Evolutionary conservation across 2,329 filamentous ascomycete genomes (phyloP).

Genomic region (Emmonsiellopsis sp.): DNA sequence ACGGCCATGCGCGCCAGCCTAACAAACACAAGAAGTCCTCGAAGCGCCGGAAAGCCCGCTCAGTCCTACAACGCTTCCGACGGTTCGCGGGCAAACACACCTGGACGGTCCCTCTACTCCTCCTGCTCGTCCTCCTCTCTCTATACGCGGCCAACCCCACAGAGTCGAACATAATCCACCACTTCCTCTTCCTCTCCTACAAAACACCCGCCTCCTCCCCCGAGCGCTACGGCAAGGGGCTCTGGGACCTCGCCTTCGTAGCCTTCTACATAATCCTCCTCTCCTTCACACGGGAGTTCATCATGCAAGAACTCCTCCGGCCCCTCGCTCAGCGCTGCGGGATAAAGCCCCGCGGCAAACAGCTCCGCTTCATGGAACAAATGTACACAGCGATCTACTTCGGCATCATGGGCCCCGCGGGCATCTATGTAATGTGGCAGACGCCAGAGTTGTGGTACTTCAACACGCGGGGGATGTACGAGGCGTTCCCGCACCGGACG

Average conservation of each 20-base stretch:
- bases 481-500: constrained; percentile 71
- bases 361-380: constrained; percentile 91
- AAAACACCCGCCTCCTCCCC: constrained; percentile 47
- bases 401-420: constrained; percentile 67
- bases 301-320: constrained; percentile 83
- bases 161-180: constrained; percentile 67
- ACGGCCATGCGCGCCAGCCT: no score
- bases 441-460: constrained; percentile 89
- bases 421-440: constrained; percentile 80
- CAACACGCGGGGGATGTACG: constrained; percentile 84
- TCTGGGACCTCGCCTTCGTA: constrained; percentile 77
- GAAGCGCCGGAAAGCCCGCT: no score
- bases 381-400: constrained; percentile 93
- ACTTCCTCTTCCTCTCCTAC: constrained; percentile 87
- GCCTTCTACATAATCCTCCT: constrained; percentile 82
- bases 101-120: constrained; percentile 60
- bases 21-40: no score
- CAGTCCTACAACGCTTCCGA: no score
- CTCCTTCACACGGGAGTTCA: constrained; percentile 87
- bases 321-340: constrained; percentile 64
- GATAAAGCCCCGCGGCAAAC: constrained; percentile 65
- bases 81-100: constrained; percentile 37
- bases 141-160: constrained; percentile 69
- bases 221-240: constrained; percentile 76
- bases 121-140: constrained; percentile 54